These are phyloP conservation scores for Vigna angularis DNA, from an alignment of 306 rosid species.

Conservation along the genomic window DNA sequence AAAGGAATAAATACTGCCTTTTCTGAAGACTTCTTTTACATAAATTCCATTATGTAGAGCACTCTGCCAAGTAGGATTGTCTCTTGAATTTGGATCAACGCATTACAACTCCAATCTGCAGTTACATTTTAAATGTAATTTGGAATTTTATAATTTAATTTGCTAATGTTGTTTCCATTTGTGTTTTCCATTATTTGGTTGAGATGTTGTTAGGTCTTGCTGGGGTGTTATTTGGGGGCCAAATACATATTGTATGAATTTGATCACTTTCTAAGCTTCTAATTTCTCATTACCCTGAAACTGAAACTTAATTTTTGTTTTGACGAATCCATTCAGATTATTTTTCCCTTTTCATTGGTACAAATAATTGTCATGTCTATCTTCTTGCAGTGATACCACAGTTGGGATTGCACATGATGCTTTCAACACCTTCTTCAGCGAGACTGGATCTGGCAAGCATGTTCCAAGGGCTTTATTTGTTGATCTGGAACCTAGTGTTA, in stretches of 20 bases:
- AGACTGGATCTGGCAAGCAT: slow-evolving; percentile 72
- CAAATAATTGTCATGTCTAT: slow-evolving; percentile 35
- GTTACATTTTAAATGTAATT: neutral
- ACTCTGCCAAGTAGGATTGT: neutral
- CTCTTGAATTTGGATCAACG: slow-evolving; percentile 22
- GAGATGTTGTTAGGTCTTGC: slow-evolving; percentile 11
- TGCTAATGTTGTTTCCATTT: neutral
- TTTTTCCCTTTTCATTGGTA: slow-evolving; percentile 17
- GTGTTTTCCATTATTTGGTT: neutral
- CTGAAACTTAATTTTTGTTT: slow-evolving; percentile 11
- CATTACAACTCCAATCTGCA: neutral
- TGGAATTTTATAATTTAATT: neutral
- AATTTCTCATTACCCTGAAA: slow-evolving; percentile 26
- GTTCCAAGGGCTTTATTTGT: slow-evolving; percentile 81
- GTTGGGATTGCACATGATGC: slow-evolving; percentile 64
- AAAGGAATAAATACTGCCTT: neutral
- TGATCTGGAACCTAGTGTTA: slow-evolving; percentile 79
- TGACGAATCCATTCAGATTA: neutral
- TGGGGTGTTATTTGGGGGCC: slow-evolving; percentile 4
- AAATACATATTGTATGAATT: slow-evolving; percentile 9
- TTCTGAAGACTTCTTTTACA: neutral
- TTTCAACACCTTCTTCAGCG: slow-evolving; percentile 81
- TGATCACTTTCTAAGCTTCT: slow-evolving; percentile 7
- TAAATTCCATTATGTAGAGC: neutral
- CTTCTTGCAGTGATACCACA: slow-evolving; percentile 68